Evolutionary conservation across 1,139 yeast species (phyloP), one percentile per base, ranked within the genome.

Genomic region (Yamadazyma dushanensis): DNA sequence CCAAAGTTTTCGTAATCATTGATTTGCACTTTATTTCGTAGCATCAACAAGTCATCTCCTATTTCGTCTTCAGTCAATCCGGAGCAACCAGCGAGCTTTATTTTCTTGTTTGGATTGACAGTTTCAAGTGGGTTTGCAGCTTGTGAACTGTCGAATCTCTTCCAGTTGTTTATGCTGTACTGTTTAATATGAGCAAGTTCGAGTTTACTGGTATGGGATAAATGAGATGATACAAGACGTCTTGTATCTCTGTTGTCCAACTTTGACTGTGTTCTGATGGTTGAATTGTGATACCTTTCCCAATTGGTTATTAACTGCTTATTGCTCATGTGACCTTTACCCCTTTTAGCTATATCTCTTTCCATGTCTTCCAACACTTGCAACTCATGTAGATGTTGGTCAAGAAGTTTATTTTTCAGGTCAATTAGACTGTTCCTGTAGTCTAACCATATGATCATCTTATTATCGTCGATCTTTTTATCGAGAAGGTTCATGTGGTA

Each of bases 401-500:
- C 44, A 3, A 61, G 45, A 33, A 64, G 40, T 25, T 51, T 41
- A 38, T 53, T 54, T 34, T 59, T 59, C 24, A 53, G 37, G 19
- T 47, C 42, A n/a, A 55, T 39, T 36, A 63, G 40, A 16, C 56
- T 49, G 14, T 40, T 40, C 31, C 56, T 47, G 44, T 61, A 66
- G 37, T 58, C 65, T 36, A 57, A 53, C 73, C 73, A 67, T 17
- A 63, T 46, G 5, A 64, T 55, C 9, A 46, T 49, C n/a, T 57
- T 47, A 34, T 65, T 57, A 3, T 61, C 58, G n/a, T 50, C 43
- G 8, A 57, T 46, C 23, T 50, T 52, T 10, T 46, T 43, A 4
- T 50, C 44, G 3, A 62, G 47, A 26, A 67, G 43, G 2, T 51
- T 37, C 1, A 50, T 44, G 40, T 63, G 70, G 40, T 66, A 66